Evolutionary conservation across 2,329 filamentous ascomycete genomes (phyloP).

Genomic region (Blumeria hordei): DNA sequence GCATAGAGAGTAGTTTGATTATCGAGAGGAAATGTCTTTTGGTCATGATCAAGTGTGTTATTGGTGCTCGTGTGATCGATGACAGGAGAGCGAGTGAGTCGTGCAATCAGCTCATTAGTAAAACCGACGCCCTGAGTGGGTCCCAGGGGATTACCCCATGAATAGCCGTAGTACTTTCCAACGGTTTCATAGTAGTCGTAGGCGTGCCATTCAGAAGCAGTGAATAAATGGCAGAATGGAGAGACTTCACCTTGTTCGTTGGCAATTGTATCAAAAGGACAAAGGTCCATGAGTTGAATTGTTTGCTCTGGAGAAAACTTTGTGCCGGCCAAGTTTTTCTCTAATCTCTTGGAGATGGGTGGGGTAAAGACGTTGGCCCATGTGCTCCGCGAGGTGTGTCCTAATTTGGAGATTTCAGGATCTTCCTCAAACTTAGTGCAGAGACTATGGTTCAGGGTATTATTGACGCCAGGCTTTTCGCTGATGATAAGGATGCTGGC

Average conservation of each 20-base stretch:
- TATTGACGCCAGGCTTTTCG: constrained; percentile 45
- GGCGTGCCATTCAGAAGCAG: constrained; percentile 41
- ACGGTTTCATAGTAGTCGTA: constrained; percentile 67
- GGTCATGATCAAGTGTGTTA: constrained; percentile 42
- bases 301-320: constrained; percentile 38
- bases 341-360: constrained; percentile 43
- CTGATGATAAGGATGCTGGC: constrained; percentile 41
- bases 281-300: constrained; percentile 65
- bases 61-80: constrained; percentile 55
- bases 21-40: constrained; percentile 47
- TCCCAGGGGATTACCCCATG: constrained; percentile 52
- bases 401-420: constrained; percentile 21
- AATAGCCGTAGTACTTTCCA: constrained; percentile 67
- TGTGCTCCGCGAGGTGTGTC: constrained; percentile 24
- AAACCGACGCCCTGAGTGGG: constrained; percentile 73
- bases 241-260: constrained; percentile 31
- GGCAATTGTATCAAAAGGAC: constrained; percentile 63
- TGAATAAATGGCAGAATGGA: constrained; percentile 56
- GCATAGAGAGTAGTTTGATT: constrained; percentile 41
- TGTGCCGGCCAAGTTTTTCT: constrained; percentile 40
- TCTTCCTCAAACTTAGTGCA: constrained; percentile 49
- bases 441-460: constrained; percentile 52
- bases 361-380: constrained; percentile 43
- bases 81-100: constrained; percentile 46
- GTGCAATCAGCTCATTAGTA: constrained; percentile 65